phyloP scores from a whole-genome alignment of 202 grass and related monocot species.

The Eragrostis tef region DNA sequence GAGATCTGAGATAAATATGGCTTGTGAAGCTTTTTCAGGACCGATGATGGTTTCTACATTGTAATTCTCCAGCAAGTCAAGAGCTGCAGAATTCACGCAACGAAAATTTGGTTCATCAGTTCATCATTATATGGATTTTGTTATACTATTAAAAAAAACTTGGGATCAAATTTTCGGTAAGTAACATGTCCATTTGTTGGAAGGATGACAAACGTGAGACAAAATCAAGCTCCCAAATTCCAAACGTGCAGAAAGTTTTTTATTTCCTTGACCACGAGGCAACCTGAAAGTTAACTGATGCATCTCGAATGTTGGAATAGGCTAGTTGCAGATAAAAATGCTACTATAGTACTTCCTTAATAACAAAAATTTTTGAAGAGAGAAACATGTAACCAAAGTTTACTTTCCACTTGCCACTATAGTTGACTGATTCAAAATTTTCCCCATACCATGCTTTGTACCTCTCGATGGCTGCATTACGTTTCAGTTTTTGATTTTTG shows the following conservation, averaged over 20 bases:
- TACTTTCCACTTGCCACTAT: too few relatives aligned
- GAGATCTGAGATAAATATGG: constrained; percentile 42
- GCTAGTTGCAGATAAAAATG: too few relatives aligned
- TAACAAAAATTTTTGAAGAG: not conserved
- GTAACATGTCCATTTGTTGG: too few relatives aligned
- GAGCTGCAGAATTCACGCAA: constrained; percentile 34
- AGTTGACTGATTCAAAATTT: too few relatives aligned
- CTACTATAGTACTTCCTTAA: too few relatives aligned
- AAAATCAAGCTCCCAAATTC: constrained; percentile 6
- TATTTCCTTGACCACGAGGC: too few relatives aligned
- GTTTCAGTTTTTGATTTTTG: too few relatives aligned
- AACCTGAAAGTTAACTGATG: too few relatives aligned
- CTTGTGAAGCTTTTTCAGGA: constrained; percentile 58
- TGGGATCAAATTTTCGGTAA: too few relatives aligned
- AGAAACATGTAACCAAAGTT: not conserved
- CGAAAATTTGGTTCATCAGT: not conserved
- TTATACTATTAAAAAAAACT: not conserved
- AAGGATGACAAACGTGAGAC: too few relatives aligned
- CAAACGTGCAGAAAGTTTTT: not conserved
- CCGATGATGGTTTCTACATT: constrained; percentile 54
- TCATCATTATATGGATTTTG: not conserved
- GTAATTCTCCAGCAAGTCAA: constrained; percentile 53
- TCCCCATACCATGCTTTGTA: not conserved
- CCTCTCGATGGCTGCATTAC: not conserved
- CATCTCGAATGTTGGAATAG: too few relatives aligned